phyloP scores from a whole-genome alignment of 371 early-diverging fungal species.

The Syncephalis fuscata region DNA sequence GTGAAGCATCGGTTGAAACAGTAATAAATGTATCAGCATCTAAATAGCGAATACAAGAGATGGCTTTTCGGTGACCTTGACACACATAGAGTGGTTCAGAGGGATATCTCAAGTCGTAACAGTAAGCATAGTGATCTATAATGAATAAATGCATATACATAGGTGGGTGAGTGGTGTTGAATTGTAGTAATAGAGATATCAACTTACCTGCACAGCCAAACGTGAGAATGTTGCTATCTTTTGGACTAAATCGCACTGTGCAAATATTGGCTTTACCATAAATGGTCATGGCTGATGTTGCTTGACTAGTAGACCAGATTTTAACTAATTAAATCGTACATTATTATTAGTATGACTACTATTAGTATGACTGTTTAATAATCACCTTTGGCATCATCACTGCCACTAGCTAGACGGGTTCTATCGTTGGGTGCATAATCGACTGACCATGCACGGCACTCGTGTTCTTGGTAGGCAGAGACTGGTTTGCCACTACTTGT shows the following conservation, averaged over 20 bases:
- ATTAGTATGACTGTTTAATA: background rate
- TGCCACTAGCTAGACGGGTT: slow-evolving; percentile 60
- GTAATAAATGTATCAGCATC: slow-evolving; percentile 22
- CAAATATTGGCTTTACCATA: slow-evolving; percentile 77
- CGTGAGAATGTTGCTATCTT: slow-evolving; percentile 44
- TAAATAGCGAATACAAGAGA: slow-evolving; percentile 51
- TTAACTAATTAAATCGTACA: slow-evolving; percentile 33
- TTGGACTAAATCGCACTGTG: slow-evolving; percentile 80
- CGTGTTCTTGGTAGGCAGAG: slow-evolving; percentile 63
- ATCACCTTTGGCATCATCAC: slow-evolving; percentile 66
- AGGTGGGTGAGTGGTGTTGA: background rate
- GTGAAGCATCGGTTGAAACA: slow-evolving; percentile 82
- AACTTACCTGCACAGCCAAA: slow-evolving; percentile 69
- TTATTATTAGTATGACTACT: background rate
- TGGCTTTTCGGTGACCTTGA: slow-evolving; percentile 43
- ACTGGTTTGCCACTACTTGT: slow-evolving; percentile 36
- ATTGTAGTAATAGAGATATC: background rate
- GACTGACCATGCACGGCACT: slow-evolving; percentile 79
- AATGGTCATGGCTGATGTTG: slow-evolving; percentile 51
- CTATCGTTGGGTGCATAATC: slow-evolving; percentile 67
- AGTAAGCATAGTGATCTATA: slow-evolving; percentile 70
- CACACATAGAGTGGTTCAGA: slow-evolving; percentile 43
- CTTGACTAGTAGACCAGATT: slow-evolving; percentile 65
- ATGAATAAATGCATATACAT: background rate
- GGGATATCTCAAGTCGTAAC: slow-evolving; percentile 67